phyloP scores from a whole-genome alignment of 208 protist genomes.

The Trichomonas gallinae region DNA sequence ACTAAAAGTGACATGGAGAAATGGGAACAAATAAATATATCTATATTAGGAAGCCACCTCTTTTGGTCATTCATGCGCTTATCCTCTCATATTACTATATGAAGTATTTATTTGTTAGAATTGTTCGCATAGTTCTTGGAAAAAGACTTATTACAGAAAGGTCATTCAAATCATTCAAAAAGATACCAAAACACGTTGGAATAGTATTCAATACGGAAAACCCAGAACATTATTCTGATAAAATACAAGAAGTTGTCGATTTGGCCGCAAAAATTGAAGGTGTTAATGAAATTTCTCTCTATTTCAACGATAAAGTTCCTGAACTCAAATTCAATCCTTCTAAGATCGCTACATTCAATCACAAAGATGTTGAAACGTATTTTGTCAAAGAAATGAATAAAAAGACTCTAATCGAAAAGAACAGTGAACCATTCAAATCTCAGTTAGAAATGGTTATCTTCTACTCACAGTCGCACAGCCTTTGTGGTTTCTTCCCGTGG shows the following conservation, averaged over 20 bases:
- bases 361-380: neutral
- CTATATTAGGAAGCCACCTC: too few relatives aligned
- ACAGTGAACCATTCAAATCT: neutral
- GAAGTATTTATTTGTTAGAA: too few relatives aligned
- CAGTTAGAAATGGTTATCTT: neutral
- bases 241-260: neutral
- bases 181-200: too few relatives aligned
- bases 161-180: too few relatives aligned
- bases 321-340: neutral
- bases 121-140: too few relatives aligned
- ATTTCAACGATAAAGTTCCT: neutral
- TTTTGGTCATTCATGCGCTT: too few relatives aligned
- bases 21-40: neutral
- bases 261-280: neutral
- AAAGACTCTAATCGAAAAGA: neutral
- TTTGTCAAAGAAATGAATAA: neutral
- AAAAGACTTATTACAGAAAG: too few relatives aligned
- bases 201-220: too few relatives aligned
- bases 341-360: neutral
- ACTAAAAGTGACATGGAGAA: too few relatives aligned
- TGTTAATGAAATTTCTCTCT: neutral
- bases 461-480: neutral
- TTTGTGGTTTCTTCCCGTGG: neutral
- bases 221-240: neutral
- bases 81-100: too few relatives aligned